phyloP scores from a whole-genome alignment of 2,329 filamentous ascomycete genomes.

The Hypocreales sp. region DNA sequence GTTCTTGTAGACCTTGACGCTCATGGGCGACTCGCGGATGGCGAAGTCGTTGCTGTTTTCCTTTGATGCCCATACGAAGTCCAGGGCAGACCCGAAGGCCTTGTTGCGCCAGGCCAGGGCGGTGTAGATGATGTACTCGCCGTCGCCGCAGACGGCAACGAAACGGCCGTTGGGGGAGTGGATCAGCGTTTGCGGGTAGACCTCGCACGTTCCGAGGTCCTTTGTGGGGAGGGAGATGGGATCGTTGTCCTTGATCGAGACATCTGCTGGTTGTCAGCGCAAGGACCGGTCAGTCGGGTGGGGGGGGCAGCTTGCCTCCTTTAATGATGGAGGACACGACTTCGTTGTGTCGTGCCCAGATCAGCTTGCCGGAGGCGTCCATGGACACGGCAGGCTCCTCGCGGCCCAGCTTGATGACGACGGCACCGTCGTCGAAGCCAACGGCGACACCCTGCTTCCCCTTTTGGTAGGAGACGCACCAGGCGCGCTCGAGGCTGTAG shows the following conservation, averaged over 20 bases:
- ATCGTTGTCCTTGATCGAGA: conserved; percentile 72
- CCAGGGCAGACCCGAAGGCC: conserved; percentile 84
- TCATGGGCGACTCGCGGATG: conserved; percentile 85
- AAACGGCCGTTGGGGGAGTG: conserved; percentile 95
- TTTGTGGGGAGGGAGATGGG: conserved; percentile 80
- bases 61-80: conserved; percentile 95
- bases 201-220: conserved; percentile 88
- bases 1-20: conserved; percentile 95
- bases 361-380: conserved; percentile 89
- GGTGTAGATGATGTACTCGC: conserved; percentile 98
- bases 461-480: conserved; percentile 94
- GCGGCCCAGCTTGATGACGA: conserved; percentile 93
- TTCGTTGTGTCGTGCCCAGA: conserved; percentile 92
- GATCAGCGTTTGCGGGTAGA: conserved; percentile 86
- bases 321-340: conserved; percentile 93
- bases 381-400: conserved; percentile 97
- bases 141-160: conserved; percentile 71
- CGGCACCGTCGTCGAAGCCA: conserved; percentile 93
- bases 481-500: conserved; percentile 89
- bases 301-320: conserved; percentile 43
- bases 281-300: no score
- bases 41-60: conserved; percentile 98
- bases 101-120: conserved; percentile 95
- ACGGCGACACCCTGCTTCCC: conserved; percentile 89
- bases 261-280: conserved; percentile 36